Conservation (phyloP, 2,329 filamentous ascomycete species). For the Aureobasidium sp. region DNA sequence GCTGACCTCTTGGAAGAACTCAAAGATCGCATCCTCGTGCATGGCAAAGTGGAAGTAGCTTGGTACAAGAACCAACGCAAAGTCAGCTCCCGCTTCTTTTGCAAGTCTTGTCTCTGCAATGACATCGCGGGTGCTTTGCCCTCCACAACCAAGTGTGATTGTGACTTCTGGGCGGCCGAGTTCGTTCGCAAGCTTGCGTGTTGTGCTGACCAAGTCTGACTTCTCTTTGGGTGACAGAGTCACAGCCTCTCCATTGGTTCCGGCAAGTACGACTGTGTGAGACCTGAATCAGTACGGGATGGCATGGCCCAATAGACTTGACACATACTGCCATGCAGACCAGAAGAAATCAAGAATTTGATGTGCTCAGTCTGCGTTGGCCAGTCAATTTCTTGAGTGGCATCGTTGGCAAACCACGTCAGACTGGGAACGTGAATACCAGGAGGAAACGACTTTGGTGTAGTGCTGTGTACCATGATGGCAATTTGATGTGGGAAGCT, state of each 20-base stretch:
- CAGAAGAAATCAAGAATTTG: slow-evolving; percentile 48
- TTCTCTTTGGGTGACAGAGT: slow-evolving; percentile 67
- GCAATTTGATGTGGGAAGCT: neutral
- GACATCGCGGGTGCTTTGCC: slow-evolving; percentile 36
- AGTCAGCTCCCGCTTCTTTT: slow-evolving; percentile 33
- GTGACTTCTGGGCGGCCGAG: slow-evolving; percentile 60
- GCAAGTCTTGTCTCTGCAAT: slow-evolving; percentile 34
- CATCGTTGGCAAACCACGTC: slow-evolving; percentile 47
- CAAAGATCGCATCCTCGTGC: slow-evolving; percentile 30
- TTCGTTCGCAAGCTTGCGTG: slow-evolving; percentile 62
- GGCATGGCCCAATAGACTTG: slow-evolving; percentile 22
- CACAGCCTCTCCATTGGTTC: slow-evolving; percentile 77
- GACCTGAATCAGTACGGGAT: slow-evolving; percentile 39
- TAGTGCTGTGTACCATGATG: slow-evolving; percentile 1
- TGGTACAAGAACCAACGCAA: slow-evolving; percentile 34
- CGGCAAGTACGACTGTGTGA: slow-evolving; percentile 61
- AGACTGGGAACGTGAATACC: slow-evolving; percentile 53
- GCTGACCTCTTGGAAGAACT: slow-evolving; percentile 33
- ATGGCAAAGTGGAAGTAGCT: slow-evolving; percentile 37
- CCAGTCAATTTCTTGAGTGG: slow-evolving; percentile 51
- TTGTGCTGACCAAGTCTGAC: slow-evolving; percentile 59
- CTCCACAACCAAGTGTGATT: slow-evolving; percentile 64
- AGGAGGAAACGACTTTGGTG: slow-evolving; percentile 33
- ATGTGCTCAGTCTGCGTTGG: slow-evolving; percentile 47
- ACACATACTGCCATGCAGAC: slow-evolving; percentile 44